Percentiles rank a stretch among this genome's conserved stretches.
Conservation (phyloP, 1,139 yeast species). For the Yamadazyma kanchanaburiensis region DNA sequence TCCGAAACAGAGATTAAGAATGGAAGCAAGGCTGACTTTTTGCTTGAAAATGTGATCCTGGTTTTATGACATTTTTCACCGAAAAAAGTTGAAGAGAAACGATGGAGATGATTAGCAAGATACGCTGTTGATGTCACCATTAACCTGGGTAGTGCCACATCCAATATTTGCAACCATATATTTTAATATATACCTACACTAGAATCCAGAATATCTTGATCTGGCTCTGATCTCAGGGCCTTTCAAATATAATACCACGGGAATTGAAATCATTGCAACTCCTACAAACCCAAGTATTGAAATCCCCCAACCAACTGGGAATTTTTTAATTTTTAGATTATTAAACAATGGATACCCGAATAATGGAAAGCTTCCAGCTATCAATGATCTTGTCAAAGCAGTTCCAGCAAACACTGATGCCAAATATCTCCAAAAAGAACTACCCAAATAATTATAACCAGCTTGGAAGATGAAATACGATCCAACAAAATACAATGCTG, state of each 20-base stretch:
- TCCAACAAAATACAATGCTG: conserved; percentile 23
- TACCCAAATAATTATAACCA: conserved; percentile 54
- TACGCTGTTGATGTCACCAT: too few relatives aligned
- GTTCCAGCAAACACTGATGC: conserved; percentile 33
- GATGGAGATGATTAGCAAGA: too few relatives aligned
- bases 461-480: conserved; percentile 29
- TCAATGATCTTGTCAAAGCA: conserved; percentile 22
- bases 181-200: too few relatives aligned
- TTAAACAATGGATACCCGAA: conserved; percentile 45
- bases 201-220: too few relatives aligned
- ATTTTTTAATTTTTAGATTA: conserved; percentile 25
- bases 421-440: conserved; percentile 46
- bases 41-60: too few relatives aligned
- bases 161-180: too few relatives aligned
- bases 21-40: too few relatives aligned
- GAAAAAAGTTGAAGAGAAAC: too few relatives aligned
- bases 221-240: conserved; percentile 35
- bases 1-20: too few relatives aligned
- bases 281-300: conserved; percentile 50
- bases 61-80: too few relatives aligned
- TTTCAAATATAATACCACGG: conserved; percentile 40
- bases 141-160: too few relatives aligned
- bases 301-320: conserved; percentile 65
- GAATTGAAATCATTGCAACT: conserved; percentile 61
- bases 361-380: conserved; percentile 32